Evolutionary conservation across 345 rosid genomes (phyloP), one percentile per base, ranked within the genome.

Genomic region (Leavenworthia alabamica): DNA sequence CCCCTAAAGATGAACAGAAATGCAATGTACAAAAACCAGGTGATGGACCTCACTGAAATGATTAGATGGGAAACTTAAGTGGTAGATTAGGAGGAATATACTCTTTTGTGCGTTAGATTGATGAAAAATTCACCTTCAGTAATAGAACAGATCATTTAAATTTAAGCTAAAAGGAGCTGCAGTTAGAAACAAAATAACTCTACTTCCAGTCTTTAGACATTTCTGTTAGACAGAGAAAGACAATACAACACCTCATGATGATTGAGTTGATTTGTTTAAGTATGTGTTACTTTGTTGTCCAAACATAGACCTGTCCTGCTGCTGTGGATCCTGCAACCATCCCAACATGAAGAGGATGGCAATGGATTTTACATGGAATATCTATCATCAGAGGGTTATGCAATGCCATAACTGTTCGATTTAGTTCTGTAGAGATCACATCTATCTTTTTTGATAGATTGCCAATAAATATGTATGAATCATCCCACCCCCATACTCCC

Each of bases 401-500:
- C 28, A 86, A 67, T 3, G 77, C 78, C 75, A 26, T 64, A 36
- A 81, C 62, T 44, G 51, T 44, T 78, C 49, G 76, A 35, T 62
- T 59, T 64, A 36, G 56, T 10, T 52, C 27, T 1, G 69, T 41
- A 55, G 82, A 81, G 63, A 89, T 80, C 43, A 86, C 81, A 77
- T 89, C 93, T 7, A 92, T 82, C 56, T 72, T 79, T 72, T 78
- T 78, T 40, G 67, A 74, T 80, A 79, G 63, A 43, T 81, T 86
- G 56, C 90, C 96, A 0, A 82, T 70, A 80, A 75, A 89, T 54
- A 92, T 15, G 54, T 56, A 56, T 13, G 89, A 78, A 73, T 89
- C 96, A 68, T 86, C 90, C 98, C 98, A 92, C 4, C 96, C 98
- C 95, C 96, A 89, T 29, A 77, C 76, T 28, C 81, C 90, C 73